Percentiles rank a stretch among this genome's conserved stretches.
Evolutionary conservation across 495 filamentous ascomycete genomes (phyloP).

Genomic region (Podospora fimiseda): DNA sequence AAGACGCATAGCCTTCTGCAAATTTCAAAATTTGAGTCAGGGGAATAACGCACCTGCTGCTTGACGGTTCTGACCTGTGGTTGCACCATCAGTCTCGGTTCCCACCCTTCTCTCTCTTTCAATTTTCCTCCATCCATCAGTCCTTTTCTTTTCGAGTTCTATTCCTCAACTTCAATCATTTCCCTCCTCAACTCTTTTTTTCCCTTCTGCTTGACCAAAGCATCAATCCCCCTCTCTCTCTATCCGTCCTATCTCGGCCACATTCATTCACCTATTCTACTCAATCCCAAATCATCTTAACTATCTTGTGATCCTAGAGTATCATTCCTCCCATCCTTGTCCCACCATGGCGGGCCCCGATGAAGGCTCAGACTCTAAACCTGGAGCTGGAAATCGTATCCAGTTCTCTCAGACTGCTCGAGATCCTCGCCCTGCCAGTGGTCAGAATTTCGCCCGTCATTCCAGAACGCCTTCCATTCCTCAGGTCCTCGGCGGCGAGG

Average conservation of each 20-base stretch:
- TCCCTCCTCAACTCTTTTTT: neutral
- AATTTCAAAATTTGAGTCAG: too few relatives aligned
- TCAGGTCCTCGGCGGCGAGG: constrained; percentile 20
- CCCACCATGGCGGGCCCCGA: neutral
- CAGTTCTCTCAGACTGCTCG: neutral
- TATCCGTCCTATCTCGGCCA: neutral
- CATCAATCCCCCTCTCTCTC: neutral
- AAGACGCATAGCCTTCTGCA: too few relatives aligned
- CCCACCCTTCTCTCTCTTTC: neutral
- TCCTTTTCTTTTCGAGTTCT: neutral
- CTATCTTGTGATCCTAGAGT: too few relatives aligned
- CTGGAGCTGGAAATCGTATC: neutral
- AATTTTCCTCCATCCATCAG: too few relatives aligned
- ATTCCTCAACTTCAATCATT: neutral
- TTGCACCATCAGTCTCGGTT: neutral
- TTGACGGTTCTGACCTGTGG: too few relatives aligned
- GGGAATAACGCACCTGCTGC: too few relatives aligned
- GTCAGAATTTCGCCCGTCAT: neutral
- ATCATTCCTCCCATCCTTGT: neutral
- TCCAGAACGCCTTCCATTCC: constrained; percentile 16
- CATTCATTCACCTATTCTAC: neutral
- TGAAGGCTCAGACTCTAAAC: neutral
- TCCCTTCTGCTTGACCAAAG: neutral
- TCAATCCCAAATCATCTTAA: too few relatives aligned
- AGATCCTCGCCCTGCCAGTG: neutral